phyloP scores from a whole-genome alignment of 2,329 filamentous ascomycete genomes.

The Hypoxylon sp. region DNA sequence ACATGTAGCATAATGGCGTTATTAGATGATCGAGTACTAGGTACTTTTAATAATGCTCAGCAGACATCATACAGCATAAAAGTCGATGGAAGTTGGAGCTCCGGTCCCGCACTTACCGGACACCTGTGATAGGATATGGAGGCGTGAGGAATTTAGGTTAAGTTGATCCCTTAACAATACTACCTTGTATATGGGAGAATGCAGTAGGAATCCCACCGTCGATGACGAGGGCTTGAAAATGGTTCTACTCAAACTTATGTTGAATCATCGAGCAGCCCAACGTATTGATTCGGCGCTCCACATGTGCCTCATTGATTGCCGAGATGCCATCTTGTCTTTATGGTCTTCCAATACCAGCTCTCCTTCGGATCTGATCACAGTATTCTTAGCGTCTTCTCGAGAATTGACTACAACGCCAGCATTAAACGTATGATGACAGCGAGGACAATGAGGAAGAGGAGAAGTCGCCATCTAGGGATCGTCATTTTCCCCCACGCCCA shows the following conservation, averaged over 20 bases:
- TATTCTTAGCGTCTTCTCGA: conserved; percentile 34
- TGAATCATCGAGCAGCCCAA: conserved; percentile 22
- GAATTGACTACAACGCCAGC: conserved; percentile 67
- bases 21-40: too few species aligned
- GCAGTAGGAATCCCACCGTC: conserved; percentile 47
- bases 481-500: conserved; percentile 29
- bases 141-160: background rate
- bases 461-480: conserved; percentile 37
- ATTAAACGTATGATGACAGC: conserved; percentile 77
- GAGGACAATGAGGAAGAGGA: conserved; percentile 79
- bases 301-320: conserved; percentile 3
- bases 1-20: too few species aligned
- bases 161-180: background rate
- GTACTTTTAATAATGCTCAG: too few species aligned
- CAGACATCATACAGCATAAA: too few species aligned
- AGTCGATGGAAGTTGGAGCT: too few species aligned
- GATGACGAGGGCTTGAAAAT: conserved; percentile 39
- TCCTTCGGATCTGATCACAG: conserved; percentile 1
- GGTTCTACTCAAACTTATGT: conserved; percentile 31
- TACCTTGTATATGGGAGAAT: conserved; percentile 9
- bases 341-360: conserved; percentile 28
- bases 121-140: background rate
- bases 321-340: conserved; percentile 16
- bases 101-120: too few species aligned
- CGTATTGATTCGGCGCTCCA: conserved; percentile 27